Conservation (phyloP, 495 filamentous ascomycete species). For the Neurospora sp. region DNA sequence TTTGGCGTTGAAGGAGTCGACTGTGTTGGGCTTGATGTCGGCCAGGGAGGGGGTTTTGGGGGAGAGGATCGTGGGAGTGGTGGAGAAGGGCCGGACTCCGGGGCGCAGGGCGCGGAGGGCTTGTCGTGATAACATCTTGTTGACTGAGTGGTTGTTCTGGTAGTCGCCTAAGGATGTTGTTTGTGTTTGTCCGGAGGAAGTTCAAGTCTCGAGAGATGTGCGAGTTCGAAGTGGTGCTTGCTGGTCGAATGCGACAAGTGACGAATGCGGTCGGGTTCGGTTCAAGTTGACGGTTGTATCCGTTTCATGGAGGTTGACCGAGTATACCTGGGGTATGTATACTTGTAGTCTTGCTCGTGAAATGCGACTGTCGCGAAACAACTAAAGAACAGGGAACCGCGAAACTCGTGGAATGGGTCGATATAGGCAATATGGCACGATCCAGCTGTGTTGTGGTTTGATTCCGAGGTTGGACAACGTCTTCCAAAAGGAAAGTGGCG, state of each 20-base stretch:
- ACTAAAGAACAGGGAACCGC: not conserved
- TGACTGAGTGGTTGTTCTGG: not conserved
- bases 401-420: not conserved
- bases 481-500: not conserved
- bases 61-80: slow-evolving; percentile 35
- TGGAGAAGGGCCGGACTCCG: slow-evolving; percentile 38
- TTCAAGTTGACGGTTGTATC: not conserved
- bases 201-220: not conserved
- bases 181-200: not conserved
- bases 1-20: slow-evolving; percentile 62
- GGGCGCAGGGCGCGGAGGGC: not conserved
- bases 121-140: slow-evolving; percentile 19
- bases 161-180: not conserved
- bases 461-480: not conserved
- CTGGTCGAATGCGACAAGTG: not conserved
- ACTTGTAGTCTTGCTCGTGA: not conserved
- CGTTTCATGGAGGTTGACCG: not conserved
- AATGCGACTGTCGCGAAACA: not conserved
- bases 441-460: not conserved
- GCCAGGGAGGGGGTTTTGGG: slow-evolving; percentile 63
- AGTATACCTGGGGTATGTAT: not conserved
- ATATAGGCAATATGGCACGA: not conserved
- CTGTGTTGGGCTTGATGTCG: slow-evolving; percentile 61
- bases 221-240: not conserved
- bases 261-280: not conserved